Base-by-base conservation (phyloP, 2,329 filamentous ascomycete species). In the Pseudofabraea citricarpa region DNA sequence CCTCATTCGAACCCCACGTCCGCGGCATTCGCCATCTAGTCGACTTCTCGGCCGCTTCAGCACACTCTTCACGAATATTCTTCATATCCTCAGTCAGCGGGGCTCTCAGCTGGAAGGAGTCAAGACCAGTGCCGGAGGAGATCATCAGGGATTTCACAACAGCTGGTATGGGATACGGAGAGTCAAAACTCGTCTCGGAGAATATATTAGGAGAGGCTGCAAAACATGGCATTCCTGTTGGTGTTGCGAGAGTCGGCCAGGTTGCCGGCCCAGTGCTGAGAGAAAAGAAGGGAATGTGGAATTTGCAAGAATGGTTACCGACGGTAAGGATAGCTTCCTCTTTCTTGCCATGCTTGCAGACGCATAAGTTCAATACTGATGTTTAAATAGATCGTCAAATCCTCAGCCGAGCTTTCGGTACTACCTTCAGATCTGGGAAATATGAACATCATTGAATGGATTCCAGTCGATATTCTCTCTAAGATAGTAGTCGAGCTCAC, bases 291-390 rank as follows among this genome's bases (percentile, higher is more conserved):
- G 75, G 75, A 0, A 51, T 53, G 20, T 82, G 78, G 77, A 79
- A 75, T 46, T 60, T 58, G 23, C 66, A 73, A 7, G 78, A 82
- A 48, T 81, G 75, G 72, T 54, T 81, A 2, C 78, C 79, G 0
- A 65, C 45, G 9, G 42, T 52, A 10, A 29, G 41, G n/a, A 43
- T 31, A 13, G 45, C 48, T 3, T 15, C 6, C 5, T 39, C 20
- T 21, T 8, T 13, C 13, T 37, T 37, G 5, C 37, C 32, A 15
- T 47, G 2, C 41, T 41, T 22, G 43, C 40, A n/a, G n/a, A n/a
- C n/a, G n/a, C n/a, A n/a, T n/a, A n/a, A n/a, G n/a, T 20, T 16
- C 49, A 22, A 44, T 39, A 15, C 38, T 49, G 10, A 29, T 35
- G 6, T 41, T 51, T 22, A 44, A 44, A 32, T 32, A 32, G 29